phyloP scores from a whole-genome alignment of 495 filamentous ascomycete genomes.

The Penicillium chermesinum region DNA sequence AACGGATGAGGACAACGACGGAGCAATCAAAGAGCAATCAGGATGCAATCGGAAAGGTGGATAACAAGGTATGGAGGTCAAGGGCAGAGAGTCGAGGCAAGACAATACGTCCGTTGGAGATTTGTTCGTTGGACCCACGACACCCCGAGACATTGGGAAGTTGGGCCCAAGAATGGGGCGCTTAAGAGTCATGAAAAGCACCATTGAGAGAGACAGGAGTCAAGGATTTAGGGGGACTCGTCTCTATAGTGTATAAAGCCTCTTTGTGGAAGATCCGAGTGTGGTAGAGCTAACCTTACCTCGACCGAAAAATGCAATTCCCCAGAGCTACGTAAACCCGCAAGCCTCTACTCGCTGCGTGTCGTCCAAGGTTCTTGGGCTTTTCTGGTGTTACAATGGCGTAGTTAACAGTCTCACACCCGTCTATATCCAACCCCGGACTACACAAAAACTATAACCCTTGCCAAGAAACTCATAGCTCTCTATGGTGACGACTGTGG shows the following conservation, averaged over 20 bases:
- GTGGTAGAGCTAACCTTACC: neutral
- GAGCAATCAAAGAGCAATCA: conserved; percentile 14
- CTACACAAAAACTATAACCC: conserved; percentile 8
- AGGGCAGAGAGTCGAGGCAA: neutral
- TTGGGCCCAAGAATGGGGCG: no score
- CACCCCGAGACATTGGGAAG: conserved; percentile 5
- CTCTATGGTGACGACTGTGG: neutral
- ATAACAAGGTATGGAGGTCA: neutral
- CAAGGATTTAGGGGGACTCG: no score
- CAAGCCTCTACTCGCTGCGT: conserved; percentile 9
- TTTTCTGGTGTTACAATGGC: conserved; percentile 17
- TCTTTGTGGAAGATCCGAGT: neutral
- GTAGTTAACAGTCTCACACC: conserved; percentile 12
- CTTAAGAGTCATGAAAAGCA: conserved; percentile 1
- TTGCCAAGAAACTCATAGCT: neutral
- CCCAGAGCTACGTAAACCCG: neutral
- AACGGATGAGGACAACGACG: conserved; percentile 13
- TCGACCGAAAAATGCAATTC: neutral
- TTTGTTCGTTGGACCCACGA: conserved; percentile 10
- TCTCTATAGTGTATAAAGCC: neutral
- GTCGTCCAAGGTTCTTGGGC: neutral
- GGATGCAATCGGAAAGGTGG: conserved; percentile 11
- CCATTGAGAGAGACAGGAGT: neutral
- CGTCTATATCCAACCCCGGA: conserved; percentile 19
- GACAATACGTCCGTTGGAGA: neutral